These are phyloP conservation scores for Rutstroemia sp. DNA, from an alignment of 2,329 filamentous ascomycete species.

Conservation along the genomic window DNA sequence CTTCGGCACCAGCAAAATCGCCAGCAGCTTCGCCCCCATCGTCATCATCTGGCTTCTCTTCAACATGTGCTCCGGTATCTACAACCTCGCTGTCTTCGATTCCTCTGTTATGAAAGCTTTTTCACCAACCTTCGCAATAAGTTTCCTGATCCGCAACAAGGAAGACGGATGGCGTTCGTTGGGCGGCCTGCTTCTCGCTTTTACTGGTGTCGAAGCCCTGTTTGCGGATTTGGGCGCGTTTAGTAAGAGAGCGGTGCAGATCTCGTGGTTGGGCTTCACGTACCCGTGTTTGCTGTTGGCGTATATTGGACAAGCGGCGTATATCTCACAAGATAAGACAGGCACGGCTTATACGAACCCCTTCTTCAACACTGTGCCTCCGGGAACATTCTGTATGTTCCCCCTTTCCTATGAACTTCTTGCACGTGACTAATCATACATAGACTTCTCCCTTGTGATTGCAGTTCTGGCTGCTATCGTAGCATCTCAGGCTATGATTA, in stretches of 20 bases:
- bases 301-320: constrained; percentile 60
- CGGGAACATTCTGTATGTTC: constrained; percentile 50
- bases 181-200: constrained; percentile 65
- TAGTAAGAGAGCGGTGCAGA: constrained; percentile 59
- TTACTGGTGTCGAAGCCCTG: constrained; percentile 72
- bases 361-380: constrained; percentile 64
- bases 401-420: too few species aligned
- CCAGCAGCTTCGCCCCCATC: constrained; percentile 55
- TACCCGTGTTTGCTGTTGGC: constrained; percentile 55
- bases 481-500: constrained; percentile 73
- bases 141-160: constrained; percentile 52
- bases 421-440: too few species aligned
- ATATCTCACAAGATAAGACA: constrained; percentile 50
- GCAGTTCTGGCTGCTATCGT: constrained; percentile 67
- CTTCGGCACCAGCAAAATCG: constrained; percentile 54
- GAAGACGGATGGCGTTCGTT: constrained; percentile 56
- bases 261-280: constrained; percentile 62
- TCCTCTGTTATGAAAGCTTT: constrained; percentile 49
- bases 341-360: constrained; percentile 60
- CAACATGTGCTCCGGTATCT: constrained; percentile 56
- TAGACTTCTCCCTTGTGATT: constrained; percentile 55
- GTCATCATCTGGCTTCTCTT: constrained; percentile 60
- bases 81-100: constrained; percentile 48
- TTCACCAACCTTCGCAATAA: constrained; percentile 51
- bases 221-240: constrained; percentile 76